A percentile compares a stretch with the other conserved stretches of the same genome.
Evolutionary conservation across 345 rosid genomes (phyloP).

Genomic region (Arabidopsis thaliana): TAIR10.1 NC_003071.7:13628001-13628500

Average conservation of each 20-base stretch:
- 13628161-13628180: constrained; percentile 40
- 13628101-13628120: constrained; percentile 38
- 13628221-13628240: constrained; percentile 26
- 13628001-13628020: constrained; percentile 74
- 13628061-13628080: constrained; percentile 94
- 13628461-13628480: not conserved
- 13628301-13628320: constrained; percentile 40
- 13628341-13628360: constrained; percentile 33
- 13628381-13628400: constrained; percentile 10
- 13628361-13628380: constrained; percentile 21
- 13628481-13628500: constrained; percentile 20
- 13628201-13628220: constrained; percentile 32
- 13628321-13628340: constrained; percentile 42
- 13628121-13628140: constrained; percentile 28
- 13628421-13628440: constrained; percentile 25
- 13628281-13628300: constrained; percentile 32
- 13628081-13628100: constrained; percentile 23
- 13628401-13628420: constrained; percentile 13
- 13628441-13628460: constrained; percentile 24
- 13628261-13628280: constrained; percentile 34
- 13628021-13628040: constrained; percentile 91
- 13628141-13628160: constrained; percentile 35
- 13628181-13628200: constrained; percentile 42
- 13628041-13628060: constrained; percentile 86
- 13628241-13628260: constrained; percentile 50